Base-by-base conservation (phyloP, 73 alveolate genomes). In the Paraurostyla sp. region DNA sequence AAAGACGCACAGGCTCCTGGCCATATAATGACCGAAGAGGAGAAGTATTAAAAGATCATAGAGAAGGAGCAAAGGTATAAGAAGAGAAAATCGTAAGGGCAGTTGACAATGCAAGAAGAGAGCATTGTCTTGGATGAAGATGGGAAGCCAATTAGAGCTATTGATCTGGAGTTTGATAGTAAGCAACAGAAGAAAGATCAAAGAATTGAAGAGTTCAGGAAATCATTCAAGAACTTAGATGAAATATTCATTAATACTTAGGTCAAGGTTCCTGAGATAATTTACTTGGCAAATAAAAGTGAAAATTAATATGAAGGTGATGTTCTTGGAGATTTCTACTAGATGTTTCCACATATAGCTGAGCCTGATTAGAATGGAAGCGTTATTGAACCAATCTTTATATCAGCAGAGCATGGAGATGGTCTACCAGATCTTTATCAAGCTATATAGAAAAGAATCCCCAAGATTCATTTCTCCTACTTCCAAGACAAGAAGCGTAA, bases 321-420 rank as follows among this genome's bases (percentile, higher is more conserved):
- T 60, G 59, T 96, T 3, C 76, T 76, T 71, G 54, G 83, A 38
- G 94, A 96, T 52, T 52, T 93, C 60, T 92, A 91, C 50, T 71
- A 76, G 38, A 40, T 90, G 76, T 97, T 96, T 27, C 85, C 84
- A 27, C 75, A 57, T 11, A 63, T 54, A 4, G 18, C 51, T 36
- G 92, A 56, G 43, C 69, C 43, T 2, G 50, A 81, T 49, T 16
- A 7, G 36, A 32, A 29, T 78, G 89, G 89, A 20, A 20, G 52
- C 4, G 62, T 30, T 2, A 22, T n/a, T 0, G 96, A 95, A 25
- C 99, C 99, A 20, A 29, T 94, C 0, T 92, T 92, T 52, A 92
- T 96, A 0, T 96, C 99, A 13, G 98, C 99, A 22, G 94, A 86
- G 84, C 97, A 96, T 69, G 97, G 97, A 9, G 96, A 94, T 54